A percentile compares a stretch with the other conserved stretches of the same genome.
These are phyloP conservation scores for Mollisiaceae sp. DNA, from an alignment of 2,329 filamentous ascomycete species.

Conservation along the genomic window DNA sequence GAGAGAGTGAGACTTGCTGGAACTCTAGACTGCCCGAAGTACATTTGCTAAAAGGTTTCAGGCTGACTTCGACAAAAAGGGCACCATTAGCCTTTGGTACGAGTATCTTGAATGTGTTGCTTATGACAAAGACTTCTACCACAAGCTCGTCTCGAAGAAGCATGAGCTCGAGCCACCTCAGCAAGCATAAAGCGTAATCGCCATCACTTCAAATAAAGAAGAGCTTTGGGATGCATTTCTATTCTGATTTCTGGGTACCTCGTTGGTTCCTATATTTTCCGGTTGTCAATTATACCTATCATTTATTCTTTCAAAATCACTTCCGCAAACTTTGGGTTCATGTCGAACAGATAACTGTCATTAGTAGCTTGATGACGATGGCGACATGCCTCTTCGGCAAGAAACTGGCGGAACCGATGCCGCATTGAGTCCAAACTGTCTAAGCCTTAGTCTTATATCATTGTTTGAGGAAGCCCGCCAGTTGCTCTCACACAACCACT, in stretches of 20 bases:
- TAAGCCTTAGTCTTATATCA: neutral
- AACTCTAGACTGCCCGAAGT: neutral
- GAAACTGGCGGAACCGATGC: slow-evolving; percentile 49
- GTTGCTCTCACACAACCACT: slow-evolving; percentile 52
- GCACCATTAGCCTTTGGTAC: slow-evolving; percentile 10
- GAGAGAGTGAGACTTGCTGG: neutral
- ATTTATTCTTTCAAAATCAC: slow-evolving; percentile 46
- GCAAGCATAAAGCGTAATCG: neutral
- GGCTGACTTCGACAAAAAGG: neutral
- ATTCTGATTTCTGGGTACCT: no score
- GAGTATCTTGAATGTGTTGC: slow-evolving; percentile 21
- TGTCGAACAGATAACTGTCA: slow-evolving; percentile 52
- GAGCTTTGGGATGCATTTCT: no score
- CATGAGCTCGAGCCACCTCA: neutral
- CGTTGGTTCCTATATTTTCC: neutral
- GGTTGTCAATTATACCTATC: slow-evolving; percentile 19
- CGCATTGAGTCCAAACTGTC: slow-evolving; percentile 51
- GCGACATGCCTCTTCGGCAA: slow-evolving; percentile 51
- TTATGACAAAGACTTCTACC: slow-evolving; percentile 14
- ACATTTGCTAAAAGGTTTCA: neutral
- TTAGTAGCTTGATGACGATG: slow-evolving; percentile 51
- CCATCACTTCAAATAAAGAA: no score
- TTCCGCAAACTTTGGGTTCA: slow-evolving; percentile 53
- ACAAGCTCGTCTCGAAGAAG: slow-evolving; percentile 3
- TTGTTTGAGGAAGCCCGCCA: neutral